Evolutionary conservation across 139 green algal genomes (phyloP).

Genomic region (Zygnema cylindricum): DNA sequence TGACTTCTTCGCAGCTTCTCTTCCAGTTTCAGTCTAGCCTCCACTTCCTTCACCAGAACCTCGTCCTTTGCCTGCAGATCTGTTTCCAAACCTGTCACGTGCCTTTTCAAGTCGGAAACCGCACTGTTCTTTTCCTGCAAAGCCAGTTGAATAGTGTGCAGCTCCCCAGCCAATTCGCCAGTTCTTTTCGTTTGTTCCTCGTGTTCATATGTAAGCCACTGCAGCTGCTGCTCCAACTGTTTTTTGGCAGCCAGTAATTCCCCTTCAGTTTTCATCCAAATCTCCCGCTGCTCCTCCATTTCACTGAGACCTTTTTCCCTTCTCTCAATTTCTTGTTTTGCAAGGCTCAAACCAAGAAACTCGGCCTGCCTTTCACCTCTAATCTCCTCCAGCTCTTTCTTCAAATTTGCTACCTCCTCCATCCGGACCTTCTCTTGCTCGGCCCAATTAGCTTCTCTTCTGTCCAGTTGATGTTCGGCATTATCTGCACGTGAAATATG

Average conservation of each 20-base stretch:
- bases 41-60: neutral
- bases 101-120: neutral
- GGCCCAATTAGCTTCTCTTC: neutral
- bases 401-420: neutral
- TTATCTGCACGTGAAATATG: neutral
- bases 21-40: neutral
- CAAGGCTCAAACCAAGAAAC: neutral
- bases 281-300: neutral
- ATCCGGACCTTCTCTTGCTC: neutral
- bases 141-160: neutral
- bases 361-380: too few species aligned
- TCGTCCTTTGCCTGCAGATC: neutral
- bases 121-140: neutral
- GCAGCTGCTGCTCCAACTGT: neutral
- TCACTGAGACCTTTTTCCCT: neutral
- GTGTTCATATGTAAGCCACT: neutral
- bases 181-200: neutral
- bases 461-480: neutral
- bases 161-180: neutral
- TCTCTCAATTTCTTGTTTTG: neutral
- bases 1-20: neutral
- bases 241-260: neutral
- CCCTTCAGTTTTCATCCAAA: neutral
- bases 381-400: neutral
- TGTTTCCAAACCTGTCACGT: neutral